Conservation (phyloP, 2,329 filamentous ascomycete genomes). For the Colletotrichum gloeosporioides region DNA sequence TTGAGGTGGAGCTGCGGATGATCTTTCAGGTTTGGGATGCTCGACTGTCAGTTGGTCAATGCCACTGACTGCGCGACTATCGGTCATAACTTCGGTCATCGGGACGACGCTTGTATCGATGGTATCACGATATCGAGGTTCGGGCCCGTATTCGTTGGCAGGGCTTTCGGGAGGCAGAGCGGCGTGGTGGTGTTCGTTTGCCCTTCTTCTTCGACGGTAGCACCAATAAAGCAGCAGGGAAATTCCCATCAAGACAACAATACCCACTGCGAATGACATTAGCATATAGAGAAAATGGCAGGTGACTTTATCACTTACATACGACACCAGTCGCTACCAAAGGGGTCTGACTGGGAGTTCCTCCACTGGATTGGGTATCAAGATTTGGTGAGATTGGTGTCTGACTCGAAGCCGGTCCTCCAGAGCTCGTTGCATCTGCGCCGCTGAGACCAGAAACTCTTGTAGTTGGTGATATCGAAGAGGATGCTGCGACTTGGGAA, state of each 20-base stretch:
- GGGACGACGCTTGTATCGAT: neutral
- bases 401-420: neutral
- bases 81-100: neutral
- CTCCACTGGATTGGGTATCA: neutral
- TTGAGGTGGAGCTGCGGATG: neutral
- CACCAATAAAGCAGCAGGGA: constrained; percentile 13
- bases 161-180: neutral
- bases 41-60: neutral
- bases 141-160: neutral
- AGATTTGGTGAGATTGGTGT: neutral
- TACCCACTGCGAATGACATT: neutral
- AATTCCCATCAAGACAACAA: constrained; percentile 3
- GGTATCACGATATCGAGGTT: neutral
- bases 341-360: neutral
- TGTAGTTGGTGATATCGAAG: neutral
- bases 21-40: neutral
- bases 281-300: neutral
- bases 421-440: neutral
- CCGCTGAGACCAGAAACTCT: neutral
- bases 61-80: neutral
- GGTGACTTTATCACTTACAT: neutral
- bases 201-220: constrained; percentile 1
- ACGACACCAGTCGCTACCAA: constrained; percentile 9
- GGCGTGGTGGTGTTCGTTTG: neutral
- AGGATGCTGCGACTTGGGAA: neutral